These are phyloP conservation scores for Castanea crenata DNA, from an alignment of 306 rosid genomes.

Conservation along the genomic window DNA sequence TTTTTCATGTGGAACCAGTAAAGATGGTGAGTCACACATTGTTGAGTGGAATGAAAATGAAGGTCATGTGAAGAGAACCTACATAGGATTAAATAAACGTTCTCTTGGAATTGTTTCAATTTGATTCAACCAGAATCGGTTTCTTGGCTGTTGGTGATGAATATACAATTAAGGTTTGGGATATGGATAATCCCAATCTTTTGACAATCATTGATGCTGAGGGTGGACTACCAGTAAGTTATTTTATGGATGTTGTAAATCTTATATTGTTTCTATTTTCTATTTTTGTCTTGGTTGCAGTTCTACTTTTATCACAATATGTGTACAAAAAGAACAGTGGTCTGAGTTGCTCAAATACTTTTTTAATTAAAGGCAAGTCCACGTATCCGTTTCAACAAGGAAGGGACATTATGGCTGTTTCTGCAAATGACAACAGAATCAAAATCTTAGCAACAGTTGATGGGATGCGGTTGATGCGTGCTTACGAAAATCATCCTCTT, in stretches of 20 bases:
- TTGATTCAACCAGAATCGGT: conserved; percentile 15
- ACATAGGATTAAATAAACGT: neutral
- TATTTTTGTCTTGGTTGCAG: neutral
- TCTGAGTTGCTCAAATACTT: neutral
- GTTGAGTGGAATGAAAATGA: conserved; percentile 24
- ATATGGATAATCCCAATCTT: conserved; percentile 13
- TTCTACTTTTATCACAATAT: neutral
- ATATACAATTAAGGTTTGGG: conserved; percentile 7
- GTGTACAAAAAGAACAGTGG: neutral
- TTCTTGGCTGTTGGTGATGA: conserved; percentile 27
- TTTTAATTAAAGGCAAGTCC: conserved; percentile 33
- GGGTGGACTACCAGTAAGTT: conserved; percentile 14
- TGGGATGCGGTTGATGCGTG: conserved; percentile 2
- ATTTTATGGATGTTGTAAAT: neutral
- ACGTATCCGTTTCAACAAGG: conserved; percentile 46
- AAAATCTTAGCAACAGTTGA: conserved; percentile 36
- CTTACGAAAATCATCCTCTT: conserved; percentile 1
- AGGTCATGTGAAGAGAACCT: conserved; percentile 3
- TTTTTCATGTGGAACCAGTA: conserved; percentile 19
- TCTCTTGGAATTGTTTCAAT: conserved; percentile 7
- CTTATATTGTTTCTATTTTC: neutral
- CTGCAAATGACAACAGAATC: conserved; percentile 40
- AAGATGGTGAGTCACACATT: conserved; percentile 9
- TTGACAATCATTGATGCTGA: conserved; percentile 9
- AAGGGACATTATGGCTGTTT: conserved; percentile 45